Base-by-base conservation (phyloP, 2,329 filamentous ascomycete genomes). In the Sporothrix protearum region DNA sequence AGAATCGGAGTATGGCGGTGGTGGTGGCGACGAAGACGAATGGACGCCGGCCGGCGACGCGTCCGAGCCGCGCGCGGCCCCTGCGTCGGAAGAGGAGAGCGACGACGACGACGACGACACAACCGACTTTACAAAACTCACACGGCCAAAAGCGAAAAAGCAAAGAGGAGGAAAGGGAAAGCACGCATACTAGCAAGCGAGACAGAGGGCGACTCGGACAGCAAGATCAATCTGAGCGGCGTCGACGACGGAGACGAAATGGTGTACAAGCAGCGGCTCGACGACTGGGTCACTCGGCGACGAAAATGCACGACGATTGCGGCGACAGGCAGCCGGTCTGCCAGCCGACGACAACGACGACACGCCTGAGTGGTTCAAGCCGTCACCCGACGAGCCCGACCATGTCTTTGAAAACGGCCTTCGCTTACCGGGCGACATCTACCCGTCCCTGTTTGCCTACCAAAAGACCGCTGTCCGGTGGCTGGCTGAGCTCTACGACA, bases 391-490 rank as follows among this genome's bases (percentile, higher is more conserved):
- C 49, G 87, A 91, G 49, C 85, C 91, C 0, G 94, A 97, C 79
- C 87, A 92, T 66, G 81, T 86, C 5, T 89, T 97, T 67, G 89
- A 92, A 69, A 91, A 92, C 51, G 91, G 88, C 2, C 88, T 96
- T 71, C 91, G 88, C 68, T 85, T 99, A 4, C 96, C 96, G 0
- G 96, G 96, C 1, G 96, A 99, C 76, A 95, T 99, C 8, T 94
- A 92, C 75, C 93, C 94, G 0, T 93, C 93, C 2, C 83, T 99
- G 0, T 99, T 98, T 77, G 93, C 96, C 74, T 99, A 99, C 76
- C 96, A 99, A 77, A 97, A 97, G 80, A 97, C 94, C 0, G 94
- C 95, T 3, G 94, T 99, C 3, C 92, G 97, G 78, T 99, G 96
- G 96, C 86, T 99, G 7, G 94, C 93, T 79, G 95, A 99, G 79